Base-by-base conservation (phyloP, 1,284 basidiomycete species). In the Microbotryum silenes-acaulis region DNA sequence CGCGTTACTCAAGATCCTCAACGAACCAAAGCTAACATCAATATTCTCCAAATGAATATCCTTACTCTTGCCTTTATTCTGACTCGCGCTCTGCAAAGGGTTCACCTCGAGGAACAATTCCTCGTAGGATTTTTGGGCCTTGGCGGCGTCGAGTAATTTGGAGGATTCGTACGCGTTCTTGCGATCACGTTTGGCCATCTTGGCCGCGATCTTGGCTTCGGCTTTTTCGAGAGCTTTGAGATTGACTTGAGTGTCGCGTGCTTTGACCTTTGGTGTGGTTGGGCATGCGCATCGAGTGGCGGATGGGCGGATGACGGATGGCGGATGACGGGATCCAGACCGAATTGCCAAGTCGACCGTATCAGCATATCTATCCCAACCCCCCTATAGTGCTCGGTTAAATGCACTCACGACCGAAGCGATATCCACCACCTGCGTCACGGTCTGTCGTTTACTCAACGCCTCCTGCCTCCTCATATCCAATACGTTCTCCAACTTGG, bases 41-140 rank as follows among this genome's bases (percentile, higher is more conserved):
- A 99, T 97, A 51, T 88, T 89, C 49, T 89, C 88, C 16, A 99
- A 80, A 73, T 97, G 91, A 60, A 99, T 88, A 76, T 99, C 96
- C 77, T 96, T 96, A 77, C 86, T 91, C 80, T 96, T 97, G 75
- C 90, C 91, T 78, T 93, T 96, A 47, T 87, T 80, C 8, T 84
- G 79, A 1, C 82, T 80, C 37, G 83, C 83, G 2, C 89, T 84
- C 76, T 96, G 91, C 64, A 99, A 78, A 54, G 96, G 91, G 77
- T 99, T 99, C 79, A 98, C 92, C 80, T 94, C 90, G 87, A 98
- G 89, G 79, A 94, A 98, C 85, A 97, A 87, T 75, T 97, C 94
- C 75, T 97, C 93, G 79, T 97, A 97, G 29, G 86, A 85, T 85
- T 94, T 89, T 85, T 94, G 72, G 78, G 91, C 91, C 75, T 87